These are phyloP conservation scores for Scortechinia acanthostroma DNA, from an alignment of 2,329 filamentous ascomycete species.

Conservation along the genomic window DNA sequence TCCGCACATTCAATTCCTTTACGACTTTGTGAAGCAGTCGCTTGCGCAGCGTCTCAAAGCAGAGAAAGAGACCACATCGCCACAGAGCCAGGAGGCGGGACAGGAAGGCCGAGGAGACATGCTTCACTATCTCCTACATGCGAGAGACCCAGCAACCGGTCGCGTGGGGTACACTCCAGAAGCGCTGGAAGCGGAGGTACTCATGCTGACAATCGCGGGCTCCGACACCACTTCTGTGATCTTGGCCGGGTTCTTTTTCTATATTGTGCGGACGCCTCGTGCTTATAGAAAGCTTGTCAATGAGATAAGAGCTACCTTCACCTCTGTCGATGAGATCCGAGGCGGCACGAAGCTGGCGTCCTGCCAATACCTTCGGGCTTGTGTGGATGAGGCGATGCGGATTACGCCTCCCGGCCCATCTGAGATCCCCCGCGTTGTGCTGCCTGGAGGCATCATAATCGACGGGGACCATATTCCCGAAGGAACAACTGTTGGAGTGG, in stretches of 20 bases:
- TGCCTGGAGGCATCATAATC: constrained; percentile 42
- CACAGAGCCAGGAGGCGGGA: constrained; percentile 58
- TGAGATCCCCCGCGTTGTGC: constrained; percentile 50
- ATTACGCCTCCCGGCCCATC: constrained; percentile 54
- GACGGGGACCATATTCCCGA: constrained; percentile 44
- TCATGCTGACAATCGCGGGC: constrained; percentile 66
- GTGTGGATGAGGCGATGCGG: constrained; percentile 60
- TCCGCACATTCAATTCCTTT: too few relatives aligned
- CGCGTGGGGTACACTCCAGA: constrained; percentile 55
- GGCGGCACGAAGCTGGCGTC: constrained; percentile 38
- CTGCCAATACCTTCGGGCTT: constrained; percentile 53
- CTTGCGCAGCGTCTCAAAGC: too few relatives aligned
- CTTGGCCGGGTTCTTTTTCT: constrained; percentile 55
- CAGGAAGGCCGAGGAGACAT: constrained; percentile 67
- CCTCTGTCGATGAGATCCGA: constrained; percentile 42
- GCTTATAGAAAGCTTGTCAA: constrained; percentile 35
- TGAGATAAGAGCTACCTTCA: constrained; percentile 44
- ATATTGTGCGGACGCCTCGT: constrained; percentile 43
- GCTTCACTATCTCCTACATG: constrained; percentile 69
- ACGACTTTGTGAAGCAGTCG: too few relatives aligned
- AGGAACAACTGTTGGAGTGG: constrained; percentile 55
- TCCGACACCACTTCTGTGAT: constrained; percentile 69
- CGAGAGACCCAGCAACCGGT: constrained; percentile 65
- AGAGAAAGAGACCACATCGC: too few relatives aligned
- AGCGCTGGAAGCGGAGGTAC: constrained; percentile 67